These are phyloP conservation scores for Colletotrichum sp. DNA, from an alignment of 2,329 filamentous ascomycete species.

Conservation along the genomic window DNA sequence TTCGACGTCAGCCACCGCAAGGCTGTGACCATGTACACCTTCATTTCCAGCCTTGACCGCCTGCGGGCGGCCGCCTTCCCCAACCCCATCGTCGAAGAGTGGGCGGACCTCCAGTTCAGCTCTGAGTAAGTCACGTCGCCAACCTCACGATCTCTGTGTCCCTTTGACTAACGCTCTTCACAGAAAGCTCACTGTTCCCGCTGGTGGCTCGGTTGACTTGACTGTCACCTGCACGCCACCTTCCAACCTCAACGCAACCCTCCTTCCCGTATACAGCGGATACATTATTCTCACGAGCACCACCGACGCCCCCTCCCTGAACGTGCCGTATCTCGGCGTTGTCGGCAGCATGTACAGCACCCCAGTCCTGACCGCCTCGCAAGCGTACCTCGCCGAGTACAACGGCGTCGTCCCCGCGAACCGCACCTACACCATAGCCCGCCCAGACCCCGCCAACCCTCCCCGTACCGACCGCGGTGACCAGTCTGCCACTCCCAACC, in stretches of 20 bases:
- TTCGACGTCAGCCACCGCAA: slow-evolving; percentile 57
- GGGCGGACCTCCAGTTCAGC: slow-evolving; percentile 48
- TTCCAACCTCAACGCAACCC: slow-evolving; percentile 34
- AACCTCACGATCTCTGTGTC: no score
- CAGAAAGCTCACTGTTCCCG: slow-evolving; percentile 44
- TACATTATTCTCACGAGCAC: slow-evolving; percentile 45
- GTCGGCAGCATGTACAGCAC: slow-evolving; percentile 39
- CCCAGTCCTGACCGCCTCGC: slow-evolving; percentile 36
- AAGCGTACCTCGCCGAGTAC: slow-evolving; percentile 25
- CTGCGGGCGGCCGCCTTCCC: slow-evolving; percentile 44
- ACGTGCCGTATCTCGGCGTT: slow-evolving; percentile 46
- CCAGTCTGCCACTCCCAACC: slow-evolving; percentile 35
- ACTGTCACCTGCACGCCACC: slow-evolving; percentile 50
- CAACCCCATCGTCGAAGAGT: slow-evolving; percentile 43
- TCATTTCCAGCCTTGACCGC: slow-evolving; percentile 37
- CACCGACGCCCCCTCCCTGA: slow-evolving; percentile 37
- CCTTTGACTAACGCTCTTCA: neutral
- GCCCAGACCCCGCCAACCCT: slow-evolving; percentile 36
- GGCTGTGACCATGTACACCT: slow-evolving; percentile 60
- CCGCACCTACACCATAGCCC: slow-evolving; percentile 45
- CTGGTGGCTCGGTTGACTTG: slow-evolving; percentile 46
- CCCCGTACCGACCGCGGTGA: slow-evolving; percentile 26
- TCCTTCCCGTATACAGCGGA: slow-evolving; percentile 46
- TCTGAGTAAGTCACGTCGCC: slow-evolving; percentile 25
- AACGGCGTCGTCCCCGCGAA: slow-evolving; percentile 28